Conservation (phyloP, 1,139 yeast species). For the Candida sojae region DNA sequence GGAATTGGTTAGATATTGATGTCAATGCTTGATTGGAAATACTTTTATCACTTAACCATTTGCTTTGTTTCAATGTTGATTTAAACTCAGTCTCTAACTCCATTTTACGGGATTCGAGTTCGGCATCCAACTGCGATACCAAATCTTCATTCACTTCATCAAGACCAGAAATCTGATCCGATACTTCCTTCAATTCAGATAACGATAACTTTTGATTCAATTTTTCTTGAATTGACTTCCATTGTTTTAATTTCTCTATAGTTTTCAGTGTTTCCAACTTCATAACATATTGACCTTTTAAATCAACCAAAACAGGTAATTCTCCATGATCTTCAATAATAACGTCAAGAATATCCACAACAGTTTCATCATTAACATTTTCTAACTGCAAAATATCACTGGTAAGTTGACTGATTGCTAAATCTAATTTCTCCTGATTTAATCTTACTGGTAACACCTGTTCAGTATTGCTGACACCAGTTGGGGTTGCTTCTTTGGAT, state of each 20-base stretch:
- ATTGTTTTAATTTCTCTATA: conserved; percentile 4
- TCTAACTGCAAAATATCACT: conserved; percentile 3
- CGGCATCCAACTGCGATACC: background rate
- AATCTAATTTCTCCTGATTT: conserved; percentile 9
- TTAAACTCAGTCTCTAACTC: conserved; percentile 7
- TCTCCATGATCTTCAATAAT: conserved; percentile 18
- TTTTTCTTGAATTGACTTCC: conserved; percentile 4
- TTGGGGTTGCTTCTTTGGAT: conserved; percentile 5
- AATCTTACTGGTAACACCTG: background rate
- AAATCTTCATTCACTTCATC: conserved; percentile 1
- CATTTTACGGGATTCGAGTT: conserved; percentile 5
- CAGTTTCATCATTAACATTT: conserved; percentile 8
- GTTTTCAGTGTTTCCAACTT: conserved; percentile 4
- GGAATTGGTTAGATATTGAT: conserved; percentile 14
- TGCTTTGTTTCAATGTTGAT: conserved; percentile 10
- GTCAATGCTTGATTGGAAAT: conserved; percentile 12
- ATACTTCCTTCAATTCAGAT: conserved; percentile 5
- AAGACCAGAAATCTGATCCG: conserved; percentile 5
- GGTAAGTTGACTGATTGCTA: conserved; percentile 10
- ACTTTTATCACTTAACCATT: conserved; percentile 19
- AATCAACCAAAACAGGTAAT: conserved; percentile 16
- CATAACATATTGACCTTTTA: conserved; percentile 9
- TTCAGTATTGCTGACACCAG: background rate
- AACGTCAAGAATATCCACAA: conserved; percentile 17
- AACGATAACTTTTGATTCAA: conserved; percentile 5